Base-by-base conservation (phyloP, 257 asterid genomes). In the Ajuga chamaepitys region DNA sequence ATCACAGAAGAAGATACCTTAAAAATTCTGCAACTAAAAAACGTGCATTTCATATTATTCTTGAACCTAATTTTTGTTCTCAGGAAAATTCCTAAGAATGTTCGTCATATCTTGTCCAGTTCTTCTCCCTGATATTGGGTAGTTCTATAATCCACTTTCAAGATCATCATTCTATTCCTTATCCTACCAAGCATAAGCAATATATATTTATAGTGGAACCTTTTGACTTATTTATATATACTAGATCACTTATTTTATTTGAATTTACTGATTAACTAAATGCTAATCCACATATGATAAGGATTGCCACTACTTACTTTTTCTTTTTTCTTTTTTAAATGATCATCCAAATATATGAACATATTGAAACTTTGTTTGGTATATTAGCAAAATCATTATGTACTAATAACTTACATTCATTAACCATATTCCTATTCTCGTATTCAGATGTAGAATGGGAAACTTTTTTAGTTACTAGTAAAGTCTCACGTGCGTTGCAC, bases 161-260 rank as follows among this genome's bases (percentile, higher is more conserved):
- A 63, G 52, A 59, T 73, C 37, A 66, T 72, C 50, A 73, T 63
- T 58, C 57, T 55, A 54, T 48, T 11, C 25, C 32, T 68, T 63
- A 63, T 56, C 58, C 71, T 34, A 46, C 7, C 74, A 14, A 32
- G 12, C 20, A 48, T 17, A 22, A 44, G 9, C 5, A 41, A 38
- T 63, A 21, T 56, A 65, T 48, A 3, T 35, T 10, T 59, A 58
- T 69, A 70, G 76, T 75, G 76, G 73, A 75, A 58, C 70, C 76
- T 70, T 75, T 75, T 70, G 73, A 58, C 72, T 41, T 72, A 22
- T 46, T 26, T 17, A 62, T 44, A n/a, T 5, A 41, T 11, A 16
- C n/a, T 32, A 12, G 5, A 46, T 25, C 26, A 22, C 47, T 48
- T 46, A 35, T 55, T 55, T 37, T 28, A 24, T 63, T 25, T 51